These are phyloP conservation scores for Talaromyces ruber DNA, from an alignment of 495 filamentous ascomycete genomes.

Conservation along the genomic window DNA sequence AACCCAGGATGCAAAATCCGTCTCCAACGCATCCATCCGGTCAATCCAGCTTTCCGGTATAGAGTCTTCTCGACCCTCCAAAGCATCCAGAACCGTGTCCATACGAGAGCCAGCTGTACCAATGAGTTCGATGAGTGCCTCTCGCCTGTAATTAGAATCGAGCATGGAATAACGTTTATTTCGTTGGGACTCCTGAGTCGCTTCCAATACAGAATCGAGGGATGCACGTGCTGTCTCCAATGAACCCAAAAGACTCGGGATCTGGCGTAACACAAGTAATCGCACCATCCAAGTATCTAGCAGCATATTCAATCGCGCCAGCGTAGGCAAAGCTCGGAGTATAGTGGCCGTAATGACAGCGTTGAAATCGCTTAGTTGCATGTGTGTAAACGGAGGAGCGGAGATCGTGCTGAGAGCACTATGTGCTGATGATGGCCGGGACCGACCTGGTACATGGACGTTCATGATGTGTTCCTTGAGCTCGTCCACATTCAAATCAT, in stretches of 20 bases:
- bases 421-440: constrained; percentile 46
- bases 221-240: constrained; percentile 55
- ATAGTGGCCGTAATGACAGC: constrained; percentile 83
- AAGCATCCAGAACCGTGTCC: constrained; percentile 73
- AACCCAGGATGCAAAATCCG: constrained; percentile 73
- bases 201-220: constrained; percentile 53
- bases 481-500: constrained; percentile 76
- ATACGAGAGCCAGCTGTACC: constrained; percentile 59
- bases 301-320: constrained; percentile 61
- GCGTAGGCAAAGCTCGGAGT: constrained; percentile 71
- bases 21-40: constrained; percentile 70
- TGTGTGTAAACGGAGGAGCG: constrained; percentile 46
- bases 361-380: constrained; percentile 73
- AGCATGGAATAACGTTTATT: constrained; percentile 27
- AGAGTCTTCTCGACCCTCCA: constrained; percentile 76
- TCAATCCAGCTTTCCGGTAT: constrained; percentile 85
- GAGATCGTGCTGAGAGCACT: constrained; percentile 40
- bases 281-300: constrained; percentile 71
- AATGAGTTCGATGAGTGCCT: constrained; percentile 60
- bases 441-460: constrained; percentile 56
- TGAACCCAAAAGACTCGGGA: constrained; percentile 59
- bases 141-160: constrained; percentile 53
- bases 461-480: constrained; percentile 82
- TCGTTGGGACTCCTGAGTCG: constrained; percentile 30
- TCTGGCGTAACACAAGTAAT: constrained; percentile 59